phyloP scores from a whole-genome alignment of 371 early-diverging fungal species.

The Cokeromyces recurvatus region DNA sequence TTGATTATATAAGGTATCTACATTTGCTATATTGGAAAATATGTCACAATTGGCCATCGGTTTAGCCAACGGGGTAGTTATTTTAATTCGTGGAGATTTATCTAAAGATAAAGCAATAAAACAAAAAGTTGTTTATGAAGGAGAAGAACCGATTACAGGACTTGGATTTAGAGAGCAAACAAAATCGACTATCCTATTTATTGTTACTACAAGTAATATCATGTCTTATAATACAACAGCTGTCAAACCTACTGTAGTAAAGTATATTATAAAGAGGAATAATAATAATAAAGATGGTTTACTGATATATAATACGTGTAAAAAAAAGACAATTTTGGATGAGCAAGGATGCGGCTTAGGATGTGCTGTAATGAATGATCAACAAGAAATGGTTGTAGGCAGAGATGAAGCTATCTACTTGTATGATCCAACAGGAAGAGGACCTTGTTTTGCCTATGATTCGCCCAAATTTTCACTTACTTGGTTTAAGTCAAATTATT shows the following conservation, averaged over 20 bases:
- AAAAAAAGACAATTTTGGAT: conserved; percentile 74
- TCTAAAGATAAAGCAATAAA: conserved; percentile 73
- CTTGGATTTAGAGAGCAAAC: conserved; percentile 77
- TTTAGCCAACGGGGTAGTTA: conserved; percentile 84
- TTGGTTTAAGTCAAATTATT: conserved; percentile 74
- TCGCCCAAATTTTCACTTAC: conserved; percentile 68
- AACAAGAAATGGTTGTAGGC: conserved; percentile 78
- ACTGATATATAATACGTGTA: too few relatives aligned
- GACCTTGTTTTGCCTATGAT: conserved; percentile 90
- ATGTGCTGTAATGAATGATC: conserved; percentile 71
- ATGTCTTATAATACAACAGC: conserved; percentile 64
- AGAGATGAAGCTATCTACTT: conserved; percentile 90
- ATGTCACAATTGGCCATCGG: conserved; percentile 87
- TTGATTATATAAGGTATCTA: conserved; percentile 34
- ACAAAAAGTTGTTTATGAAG: conserved; percentile 76
- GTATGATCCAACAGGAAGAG: conserved; percentile 88
- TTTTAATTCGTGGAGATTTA: conserved; percentile 80
- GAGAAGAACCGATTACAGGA: conserved; percentile 82
- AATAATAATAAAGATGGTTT: too few relatives aligned
- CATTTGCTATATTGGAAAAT: conserved; percentile 75
- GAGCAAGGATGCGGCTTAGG: conserved; percentile 81
- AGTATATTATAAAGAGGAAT: too few relatives aligned
- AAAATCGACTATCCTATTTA: conserved; percentile 62
- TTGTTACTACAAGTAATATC: conserved; percentile 68
- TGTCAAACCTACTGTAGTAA: conserved; percentile 48